Base-by-base conservation (phyloP, 192 early-diverging fungal species). In the Podila clonocystis region DNA sequence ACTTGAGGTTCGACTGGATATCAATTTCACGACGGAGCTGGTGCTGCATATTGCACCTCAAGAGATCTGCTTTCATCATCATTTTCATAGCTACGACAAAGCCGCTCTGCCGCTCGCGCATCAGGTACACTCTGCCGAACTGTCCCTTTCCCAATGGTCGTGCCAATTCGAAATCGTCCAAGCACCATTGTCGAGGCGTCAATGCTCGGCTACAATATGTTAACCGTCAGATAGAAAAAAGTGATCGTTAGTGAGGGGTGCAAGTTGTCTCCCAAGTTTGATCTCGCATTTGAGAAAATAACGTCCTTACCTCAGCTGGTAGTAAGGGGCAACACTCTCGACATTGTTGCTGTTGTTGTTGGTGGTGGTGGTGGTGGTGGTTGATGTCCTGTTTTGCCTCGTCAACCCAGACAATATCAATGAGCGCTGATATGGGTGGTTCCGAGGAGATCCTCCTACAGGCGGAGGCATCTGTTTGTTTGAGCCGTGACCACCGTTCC, bases 11-110 rank as follows among this genome's bases (percentile, higher is more conserved):
- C 4, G 91, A 90, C 79, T 99, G 97, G 71, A 98, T 97, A 68
- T 99, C 97, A 49, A 98, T 94, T 75, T 99, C 97, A 34, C 97
- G 89, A 28, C 94, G 76, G n/a, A 99, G 84, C 82, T 99, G 97
- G 65, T 91, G 90, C 74, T 98, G 94, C 58, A 96, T 91, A 63
- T 93, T 93, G 59, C 74, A 78, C 34, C 91, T 84, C n/a, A 86
- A 64, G 0, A 99, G 84, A 69, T 98, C 95, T 1, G 74, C 58
- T 85, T 98, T 99, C 66, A 93, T 93, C 58, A 99, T 65, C 17
- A 97, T 91, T 72, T 99, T 99, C 50, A 99, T 88, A 8, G 97
- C 97, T 26, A 97, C 93, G 17, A 99, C 89, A 77, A 91, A 97
- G 41, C 94, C 93, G 38, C 89, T 93, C 49, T 86, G 87, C 66